Evolutionary conservation across 768 basidiomycete genomes (phyloP).

Genomic region (Coprinopsis cinerea): DNA sequence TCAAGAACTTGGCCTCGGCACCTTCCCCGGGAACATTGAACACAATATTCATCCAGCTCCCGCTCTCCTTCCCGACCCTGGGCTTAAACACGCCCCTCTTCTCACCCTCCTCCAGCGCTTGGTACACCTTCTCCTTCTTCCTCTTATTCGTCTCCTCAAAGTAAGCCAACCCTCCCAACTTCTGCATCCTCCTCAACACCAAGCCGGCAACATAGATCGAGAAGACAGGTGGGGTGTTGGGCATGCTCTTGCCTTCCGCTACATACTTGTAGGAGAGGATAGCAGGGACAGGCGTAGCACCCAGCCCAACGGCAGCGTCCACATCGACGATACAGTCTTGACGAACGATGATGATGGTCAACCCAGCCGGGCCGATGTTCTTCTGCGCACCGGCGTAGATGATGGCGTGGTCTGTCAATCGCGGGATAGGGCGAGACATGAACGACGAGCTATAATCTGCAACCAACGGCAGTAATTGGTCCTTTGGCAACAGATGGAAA

Average conservation of each 20-base stretch:
- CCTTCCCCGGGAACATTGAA: slow-evolving; percentile 76
- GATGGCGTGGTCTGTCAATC: slow-evolving; percentile 83
- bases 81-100: slow-evolving; percentile 59
- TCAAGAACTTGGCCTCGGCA: slow-evolving; percentile 67
- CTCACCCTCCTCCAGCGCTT: slow-evolving; percentile 63
- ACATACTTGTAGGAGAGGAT: slow-evolving; percentile 80
- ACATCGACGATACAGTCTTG: slow-evolving; percentile 91
- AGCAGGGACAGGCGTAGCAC: slow-evolving; percentile 70
- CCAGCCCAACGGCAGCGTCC: slow-evolving; percentile 68
- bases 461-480: slow-evolving; percentile 71
- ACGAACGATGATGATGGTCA: slow-evolving; percentile 91
- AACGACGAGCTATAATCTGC: slow-evolving; percentile 96
- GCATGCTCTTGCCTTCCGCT: slow-evolving; percentile 68
- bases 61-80: slow-evolving; percentile 66
- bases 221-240: slow-evolving; percentile 92
- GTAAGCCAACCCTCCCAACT: slow-evolving; percentile 59
- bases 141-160: slow-evolving; percentile 59
- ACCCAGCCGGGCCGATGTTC: slow-evolving; percentile 92
- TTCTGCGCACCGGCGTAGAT: slow-evolving; percentile 98
- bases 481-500: slow-evolving; percentile 60
- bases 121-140: slow-evolving; percentile 79
- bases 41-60: slow-evolving; percentile 93
- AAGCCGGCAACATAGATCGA: slow-evolving; percentile 86
- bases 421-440: slow-evolving; percentile 90
- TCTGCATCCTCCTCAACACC: slow-evolving; percentile 67